Evolutionary conservation across 306 rosid genomes (phyloP).

Genomic region (Acacia confusa): DNA sequence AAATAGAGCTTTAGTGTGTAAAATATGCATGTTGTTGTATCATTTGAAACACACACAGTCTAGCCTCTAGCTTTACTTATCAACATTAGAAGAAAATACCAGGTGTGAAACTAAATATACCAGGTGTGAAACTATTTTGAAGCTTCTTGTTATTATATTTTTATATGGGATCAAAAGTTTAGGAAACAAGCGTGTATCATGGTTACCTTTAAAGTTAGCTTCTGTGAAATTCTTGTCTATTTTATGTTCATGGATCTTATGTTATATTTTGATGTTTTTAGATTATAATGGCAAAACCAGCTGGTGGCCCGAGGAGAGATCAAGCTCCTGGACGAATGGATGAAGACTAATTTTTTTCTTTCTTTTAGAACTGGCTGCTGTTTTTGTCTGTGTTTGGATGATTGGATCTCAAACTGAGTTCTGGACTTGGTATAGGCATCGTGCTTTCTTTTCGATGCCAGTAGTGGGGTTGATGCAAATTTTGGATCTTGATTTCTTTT

Average conservation of each 20-base stretch:
- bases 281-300: constrained; percentile 98
- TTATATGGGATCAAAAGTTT: background rate
- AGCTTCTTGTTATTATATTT: background rate
- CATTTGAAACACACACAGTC: background rate
- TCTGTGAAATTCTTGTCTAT: background rate
- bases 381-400: constrained; percentile 29
- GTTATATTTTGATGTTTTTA: constrained; percentile 34
- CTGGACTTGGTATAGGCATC: constrained; percentile 33
- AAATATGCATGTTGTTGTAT: background rate
- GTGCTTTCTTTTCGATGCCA: constrained; percentile 29
- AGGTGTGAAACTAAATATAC: too few relatives aligned
- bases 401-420: constrained; percentile 33
- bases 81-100: background rate
- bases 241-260: background rate
- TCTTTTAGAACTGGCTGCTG: background rate
- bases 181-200: background rate
- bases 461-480: constrained; percentile 29
- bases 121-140: background rate
- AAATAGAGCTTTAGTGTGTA: background rate
- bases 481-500: constrained; percentile 35
- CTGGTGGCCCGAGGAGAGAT: constrained; percentile 89
- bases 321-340: constrained; percentile 82
- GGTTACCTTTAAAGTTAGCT: background rate
- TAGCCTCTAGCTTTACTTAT: background rate
- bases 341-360: constrained; percentile 55